Evolutionary conservation across 2,329 filamentous ascomycete species (phyloP).

Genomic region (Penicillium sp.): DNA sequence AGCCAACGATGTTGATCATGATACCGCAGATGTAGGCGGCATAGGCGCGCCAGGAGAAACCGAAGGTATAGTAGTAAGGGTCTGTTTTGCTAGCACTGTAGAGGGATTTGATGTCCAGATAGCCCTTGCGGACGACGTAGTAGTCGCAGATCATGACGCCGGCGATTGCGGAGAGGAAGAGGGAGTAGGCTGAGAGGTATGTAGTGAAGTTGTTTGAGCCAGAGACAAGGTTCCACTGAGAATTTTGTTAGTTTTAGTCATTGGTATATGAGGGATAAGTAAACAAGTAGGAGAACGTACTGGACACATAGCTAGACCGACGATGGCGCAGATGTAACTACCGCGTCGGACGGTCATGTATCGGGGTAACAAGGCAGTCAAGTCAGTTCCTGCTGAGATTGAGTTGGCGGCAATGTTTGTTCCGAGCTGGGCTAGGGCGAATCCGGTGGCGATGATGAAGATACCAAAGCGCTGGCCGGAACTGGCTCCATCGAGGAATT

Average conservation of each 20-base stretch:
- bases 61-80: conserved; percentile 71
- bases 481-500: conserved; percentile 67
- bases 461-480: conserved; percentile 70
- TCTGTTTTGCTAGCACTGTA: conserved; percentile 63
- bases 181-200: conserved; percentile 86
- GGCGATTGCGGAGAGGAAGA: conserved; percentile 90
- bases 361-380: conserved; percentile 75
- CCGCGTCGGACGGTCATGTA: conserved; percentile 83
- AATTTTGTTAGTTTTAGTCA: conserved; percentile 12
- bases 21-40: conserved; percentile 79
- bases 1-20: conserved; percentile 86
- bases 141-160: conserved; percentile 91
- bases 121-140: conserved; percentile 79
- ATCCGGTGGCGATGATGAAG: conserved; percentile 68
- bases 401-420: conserved; percentile 88
- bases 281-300: conserved; percentile 23
- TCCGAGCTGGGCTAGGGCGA: conserved; percentile 75
- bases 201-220: conserved; percentile 81
- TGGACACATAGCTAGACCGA: conserved; percentile 86
- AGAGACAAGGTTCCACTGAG: conserved; percentile 64
- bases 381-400: conserved; percentile 76
- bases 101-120: conserved; percentile 72
- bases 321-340: conserved; percentile 75
- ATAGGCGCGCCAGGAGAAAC: conserved; percentile 82
- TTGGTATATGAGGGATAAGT: not conserved